A percentile compares a stretch with the other conserved stretches of the same genome.
Conservation (phyloP, 164 flowering plant species). For the Houttuynia cordata region DNA sequence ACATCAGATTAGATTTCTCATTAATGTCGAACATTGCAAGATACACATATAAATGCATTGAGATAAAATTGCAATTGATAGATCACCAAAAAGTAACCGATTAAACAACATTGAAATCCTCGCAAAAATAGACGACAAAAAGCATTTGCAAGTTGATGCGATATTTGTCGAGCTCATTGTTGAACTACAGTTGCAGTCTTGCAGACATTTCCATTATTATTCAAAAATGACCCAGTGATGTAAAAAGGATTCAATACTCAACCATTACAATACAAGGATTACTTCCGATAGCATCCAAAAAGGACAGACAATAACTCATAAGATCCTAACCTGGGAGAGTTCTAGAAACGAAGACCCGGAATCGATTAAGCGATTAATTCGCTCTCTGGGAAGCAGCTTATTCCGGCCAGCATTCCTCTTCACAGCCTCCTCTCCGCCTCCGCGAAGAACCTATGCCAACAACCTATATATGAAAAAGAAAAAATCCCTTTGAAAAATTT, state of each 20-base stretch:
- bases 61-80: no score
- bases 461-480: neutral
- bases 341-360: constrained; percentile 91
- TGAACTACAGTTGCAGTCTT: no score
- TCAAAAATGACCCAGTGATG: neutral
- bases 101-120: no score
- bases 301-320: neutral
- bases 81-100: no score
- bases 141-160: no score
- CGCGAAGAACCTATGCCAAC: constrained; percentile 39
- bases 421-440: constrained; percentile 78
- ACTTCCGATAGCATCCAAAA: neutral
- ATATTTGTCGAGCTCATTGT: no score
- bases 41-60: no score
- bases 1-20: no score
- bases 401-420: constrained; percentile 69
- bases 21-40: no score
- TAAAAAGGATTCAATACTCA: neutral
- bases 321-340: constrained; percentile 72
- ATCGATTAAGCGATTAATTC: constrained; percentile 73
- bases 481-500: no score
- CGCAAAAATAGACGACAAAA: no score
- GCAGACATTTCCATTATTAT: neutral
- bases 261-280: neutral
- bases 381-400: constrained; percentile 84